Percentiles rank a stretch among this genome's conserved stretches.
phyloP scores from a whole-genome alignment of 345 rosid genomes.

The Lepidium sativum region DNA sequence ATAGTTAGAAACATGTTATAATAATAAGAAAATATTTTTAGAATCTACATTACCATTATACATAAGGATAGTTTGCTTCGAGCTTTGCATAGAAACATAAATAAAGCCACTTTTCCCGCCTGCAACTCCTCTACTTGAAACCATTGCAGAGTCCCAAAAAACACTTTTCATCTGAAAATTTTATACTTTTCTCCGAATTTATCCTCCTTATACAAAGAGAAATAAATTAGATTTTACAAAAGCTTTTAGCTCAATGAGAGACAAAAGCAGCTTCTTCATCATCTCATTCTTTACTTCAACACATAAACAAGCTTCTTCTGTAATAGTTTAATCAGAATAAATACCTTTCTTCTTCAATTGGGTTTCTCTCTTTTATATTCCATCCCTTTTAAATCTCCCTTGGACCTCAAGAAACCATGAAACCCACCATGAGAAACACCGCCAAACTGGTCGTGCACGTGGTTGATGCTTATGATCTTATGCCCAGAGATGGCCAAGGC shows the following conservation, averaged over 20 bases:
- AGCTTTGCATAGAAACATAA: background rate
- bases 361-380: slow-evolving; percentile 14
- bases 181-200: slow-evolving; percentile 16
- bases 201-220: background rate
- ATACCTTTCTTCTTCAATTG: slow-evolving; percentile 48
- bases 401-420: slow-evolving; percentile 23
- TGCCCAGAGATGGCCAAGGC: slow-evolving; percentile 46
- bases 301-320: slow-evolving; percentile 6
- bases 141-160: background rate
- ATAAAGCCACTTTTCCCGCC: background rate
- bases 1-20: background rate
- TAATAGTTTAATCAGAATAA: slow-evolving; percentile 21
- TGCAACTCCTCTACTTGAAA: background rate
- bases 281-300: slow-evolving; percentile 58
- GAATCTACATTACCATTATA: background rate
- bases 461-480: slow-evolving; percentile 48
- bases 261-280: slow-evolving; percentile 33
- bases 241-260: slow-evolving; percentile 8
- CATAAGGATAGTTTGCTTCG: background rate
- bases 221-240: background rate
- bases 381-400: slow-evolving; percentile 30
- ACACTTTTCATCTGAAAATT: background rate
- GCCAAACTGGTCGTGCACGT: slow-evolving; percentile 40
- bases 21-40: background rate
- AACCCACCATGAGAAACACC: slow-evolving; percentile 28